Evolutionary conservation across 208 protist genomes (phyloP), one percentile per base, ranked within the genome.

Genomic region (Crithidia fasciculata): DNA sequence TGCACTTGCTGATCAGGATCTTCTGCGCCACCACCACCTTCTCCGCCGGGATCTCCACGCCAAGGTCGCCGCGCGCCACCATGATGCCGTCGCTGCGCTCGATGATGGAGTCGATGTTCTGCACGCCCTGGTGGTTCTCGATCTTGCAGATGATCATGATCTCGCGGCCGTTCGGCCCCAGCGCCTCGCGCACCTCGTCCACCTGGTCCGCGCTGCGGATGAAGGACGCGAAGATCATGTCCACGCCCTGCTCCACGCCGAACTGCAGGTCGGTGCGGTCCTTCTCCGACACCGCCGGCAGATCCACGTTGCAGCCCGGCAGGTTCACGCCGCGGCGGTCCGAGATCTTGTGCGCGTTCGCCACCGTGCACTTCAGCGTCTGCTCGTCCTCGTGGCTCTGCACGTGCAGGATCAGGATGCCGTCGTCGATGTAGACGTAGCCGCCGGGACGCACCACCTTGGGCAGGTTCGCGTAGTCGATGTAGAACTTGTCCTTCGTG

Each of bases 141-240:
- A 99, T 99, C 91, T 99, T 99, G 72, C 91, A 88, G 76, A 99
- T 99, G 82, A 99, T 99, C 73, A 95, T 88, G 55, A 95, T 95
- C 59, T 98, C 85, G 60, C 89, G 87, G n/a, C 95, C 96, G 49
- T 90, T 87, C 40, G 89, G 84, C 40, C 97, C 96, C 47, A 99
- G 94, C 18, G 92, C 80, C 18, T 83, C 73, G 61, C 97, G 90
- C 62, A 99, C 98, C 49, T 97, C 91, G 8, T 81, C 56, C 13
- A 99, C 95, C 84, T 99, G 97, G 8, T 90, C 85, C 4, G 95
- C 91, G 40, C 87, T 97, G 67, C 97, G 93, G 74, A 99, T 99
- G 80, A 99, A 99, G 15, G 98, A 99, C 16, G 98, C 98, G 63
- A 99, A 99, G 75, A 99, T 91, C 71, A 99, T 98, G 86, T 99